Evolutionary conservation across 768 basidiomycete species (phyloP).

Genomic region (Suillus subalutaceus): DNA sequence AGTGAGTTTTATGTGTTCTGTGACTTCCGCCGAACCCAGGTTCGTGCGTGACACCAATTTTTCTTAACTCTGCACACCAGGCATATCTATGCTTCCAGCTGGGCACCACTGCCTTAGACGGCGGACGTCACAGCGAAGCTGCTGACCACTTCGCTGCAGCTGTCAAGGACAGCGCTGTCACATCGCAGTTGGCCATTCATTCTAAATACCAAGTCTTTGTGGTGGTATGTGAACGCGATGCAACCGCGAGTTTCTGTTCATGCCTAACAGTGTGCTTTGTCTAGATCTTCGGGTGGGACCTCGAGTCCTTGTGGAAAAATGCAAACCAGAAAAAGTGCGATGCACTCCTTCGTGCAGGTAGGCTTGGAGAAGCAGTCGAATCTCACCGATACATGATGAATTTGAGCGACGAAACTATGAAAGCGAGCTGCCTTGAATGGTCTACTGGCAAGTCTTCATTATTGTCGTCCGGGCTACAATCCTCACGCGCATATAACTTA

Average conservation of each 20-base stretch:
- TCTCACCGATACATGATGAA: conserved; percentile 3
- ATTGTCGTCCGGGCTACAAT: background rate
- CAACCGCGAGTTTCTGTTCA: background rate
- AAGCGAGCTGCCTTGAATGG: conserved; percentile 1
- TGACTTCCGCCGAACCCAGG: background rate
- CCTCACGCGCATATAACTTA: background rate
- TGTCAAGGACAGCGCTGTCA: background rate
- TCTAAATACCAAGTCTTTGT: background rate
- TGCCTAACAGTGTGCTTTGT: too few species aligned
- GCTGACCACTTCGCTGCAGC: background rate
- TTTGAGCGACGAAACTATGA: background rate
- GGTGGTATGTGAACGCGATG: background rate
- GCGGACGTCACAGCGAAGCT: background rate
- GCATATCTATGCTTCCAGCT: background rate
- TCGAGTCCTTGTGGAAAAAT: background rate
- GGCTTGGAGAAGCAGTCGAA: background rate
- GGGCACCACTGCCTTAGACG: background rate
- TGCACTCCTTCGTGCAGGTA: conserved; percentile 1
- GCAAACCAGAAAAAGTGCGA: background rate
- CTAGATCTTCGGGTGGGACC: conserved; percentile 4
- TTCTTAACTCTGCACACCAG: background rate
- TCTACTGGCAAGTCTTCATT: background rate
- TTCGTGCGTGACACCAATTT: background rate
- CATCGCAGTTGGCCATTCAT: background rate
- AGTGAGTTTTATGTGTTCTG: background rate